Evolutionary conservation across 495 filamentous ascomycete species (phyloP).

Genomic region (Tuber aestivum): DNA sequence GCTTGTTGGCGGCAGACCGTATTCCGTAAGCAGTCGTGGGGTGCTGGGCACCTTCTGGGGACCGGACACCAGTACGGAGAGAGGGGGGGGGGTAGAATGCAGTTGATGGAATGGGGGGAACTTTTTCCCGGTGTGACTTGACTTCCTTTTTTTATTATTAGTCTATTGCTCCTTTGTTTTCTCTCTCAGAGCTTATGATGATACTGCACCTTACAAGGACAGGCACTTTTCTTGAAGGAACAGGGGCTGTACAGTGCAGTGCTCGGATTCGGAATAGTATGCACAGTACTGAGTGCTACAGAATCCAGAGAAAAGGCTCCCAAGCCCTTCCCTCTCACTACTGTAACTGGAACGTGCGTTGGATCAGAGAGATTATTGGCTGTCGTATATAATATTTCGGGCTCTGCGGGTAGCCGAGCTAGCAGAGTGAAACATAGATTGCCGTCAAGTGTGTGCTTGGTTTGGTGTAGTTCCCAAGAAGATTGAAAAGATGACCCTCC

Average conservation of each 20-base stretch:
- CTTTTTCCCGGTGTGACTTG: neutral
- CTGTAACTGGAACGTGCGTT: neutral
- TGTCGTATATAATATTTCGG: neutral
- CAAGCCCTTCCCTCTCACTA: neutral
- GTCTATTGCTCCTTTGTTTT: neutral
- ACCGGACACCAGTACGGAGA: neutral
- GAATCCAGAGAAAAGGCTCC: neutral
- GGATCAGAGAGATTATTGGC: constrained; percentile 4
- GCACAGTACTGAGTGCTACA: neutral
- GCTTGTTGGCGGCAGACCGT: neutral
- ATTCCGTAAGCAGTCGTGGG: neutral
- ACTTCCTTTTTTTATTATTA: neutral
- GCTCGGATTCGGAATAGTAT: neutral
- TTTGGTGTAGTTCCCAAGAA: neutral
- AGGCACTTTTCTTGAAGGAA: no score
- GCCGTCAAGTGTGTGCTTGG: neutral
- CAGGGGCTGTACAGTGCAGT: neutral
- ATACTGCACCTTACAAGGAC: no score
- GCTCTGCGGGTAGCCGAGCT: neutral
- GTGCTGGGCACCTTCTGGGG: neutral
- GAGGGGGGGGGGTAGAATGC: neutral
- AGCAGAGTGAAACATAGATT: neutral
- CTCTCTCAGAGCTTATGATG: neutral
- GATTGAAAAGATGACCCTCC: neutral
- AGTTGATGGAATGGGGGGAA: neutral